Evolutionary conservation across 257 asterid species (phyloP), one percentile per base, ranked within the genome.

Genomic region (Eucommia ulmoides): DNA sequence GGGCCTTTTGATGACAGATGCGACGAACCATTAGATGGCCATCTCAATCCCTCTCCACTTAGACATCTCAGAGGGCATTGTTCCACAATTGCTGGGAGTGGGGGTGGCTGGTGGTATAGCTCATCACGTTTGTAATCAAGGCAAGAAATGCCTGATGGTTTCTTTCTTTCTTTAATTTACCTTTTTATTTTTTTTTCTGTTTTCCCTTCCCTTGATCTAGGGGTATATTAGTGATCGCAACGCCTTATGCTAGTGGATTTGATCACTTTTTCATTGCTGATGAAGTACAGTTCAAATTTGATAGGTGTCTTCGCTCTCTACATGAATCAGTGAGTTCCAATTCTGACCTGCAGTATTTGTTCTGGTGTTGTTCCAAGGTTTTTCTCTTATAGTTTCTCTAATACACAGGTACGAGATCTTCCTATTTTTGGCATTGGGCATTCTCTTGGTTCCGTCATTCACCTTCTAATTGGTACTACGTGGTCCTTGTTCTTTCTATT

Each of bases 211-310:
- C 61, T 47, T 69, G 76, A 51, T 51, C 52, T 88, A 88, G 97
- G 79, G 97, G 84, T 52, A 51, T 74, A 54, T 53, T 88, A 76
- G 84, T 88, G 58, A 80, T 88, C 63, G 97, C 95, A 51, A 88
- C 95, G 19, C 97, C 97, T 57, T 88, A 77, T 75, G 86, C 97
- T 53, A 84, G 97, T 65, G 93, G 97, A 49, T 84, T 88, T 68
- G 95, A 88, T 59, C 84, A 88, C 80, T 84, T 84, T 74, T 78
- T 73, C 63, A 88, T 88, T 60, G 95, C 97, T 33, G 95, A 84
- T 69, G 97, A 88, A 74, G 94, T 68, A 65, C 95, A 88, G 64
- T 81, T 88, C 52, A 88, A 82, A 73, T 84, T 63, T 47, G 97
- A 88, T 62, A 74, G 95, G 63, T 81, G 94, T 61, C 79, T 84